Base-by-base conservation (phyloP, 768 basidiomycete genomes). In the Suillus tomentosus region DNA sequence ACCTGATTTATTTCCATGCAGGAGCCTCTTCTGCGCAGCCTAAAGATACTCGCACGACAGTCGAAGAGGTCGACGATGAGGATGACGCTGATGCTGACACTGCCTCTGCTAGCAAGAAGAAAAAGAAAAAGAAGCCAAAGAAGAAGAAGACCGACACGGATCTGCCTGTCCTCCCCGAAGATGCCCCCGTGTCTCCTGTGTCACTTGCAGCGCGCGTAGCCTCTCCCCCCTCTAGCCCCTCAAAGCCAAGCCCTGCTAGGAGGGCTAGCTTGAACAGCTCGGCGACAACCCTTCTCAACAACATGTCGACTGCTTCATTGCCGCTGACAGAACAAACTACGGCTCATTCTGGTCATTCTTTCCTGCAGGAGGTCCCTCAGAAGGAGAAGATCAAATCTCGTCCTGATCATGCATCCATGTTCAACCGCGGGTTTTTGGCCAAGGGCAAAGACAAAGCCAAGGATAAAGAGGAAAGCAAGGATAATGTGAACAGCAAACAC, bases 11-110 rank as follows among this genome's bases (percentile, higher is more conserved):
- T 48, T 17, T 22, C 13, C 62, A 36, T 48, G 37, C 61, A 76
- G 70, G 27, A 59, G 47, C 60, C 53, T 11, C 36, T 9, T 60
- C 68, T 37, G 56, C 77, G 73, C 68, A 79, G 75, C 65, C 77
- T 76, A 58, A 81, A 79, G 70, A 64, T 47, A 61, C 64, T 48
- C 72, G 66, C 8, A 79, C 83, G 15, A 89, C 88, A 0, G 81
- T 89, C 10, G 91, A 91, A 69, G 90, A 93, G 48, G 87, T 85
- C 0, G 88, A 90, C 58, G 92, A 91, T 57, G 90, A 89, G 70
- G 88, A 85, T 40, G 83, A 82, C 5, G 76, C 74, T 1, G 61
- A 70, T 36, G 55, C 72, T 3, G 22, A 42, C 2, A n/a, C 19
- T 0, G 69, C 78, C 2, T 56, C 74, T 1, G 76, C 80, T 2